Evolutionary conservation across 805 yeast genomes (phyloP).

Genomic region (Jamesozyma lodderae): DNA sequence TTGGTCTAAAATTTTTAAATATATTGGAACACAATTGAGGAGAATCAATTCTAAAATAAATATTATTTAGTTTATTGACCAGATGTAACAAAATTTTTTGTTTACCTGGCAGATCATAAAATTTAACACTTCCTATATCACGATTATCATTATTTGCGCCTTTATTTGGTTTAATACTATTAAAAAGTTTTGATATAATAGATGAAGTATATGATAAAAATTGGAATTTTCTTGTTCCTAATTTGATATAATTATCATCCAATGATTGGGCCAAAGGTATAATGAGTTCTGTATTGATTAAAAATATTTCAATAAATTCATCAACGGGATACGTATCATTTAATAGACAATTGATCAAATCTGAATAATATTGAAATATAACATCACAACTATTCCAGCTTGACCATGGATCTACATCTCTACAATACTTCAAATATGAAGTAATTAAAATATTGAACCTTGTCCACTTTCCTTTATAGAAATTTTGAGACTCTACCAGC

Average conservation of each 20-base stretch:
- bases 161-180: slow-evolving; percentile 43
- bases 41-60: slow-evolving; percentile 41
- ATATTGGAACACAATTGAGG: slow-evolving; percentile 30
- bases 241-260: slow-evolving; percentile 14
- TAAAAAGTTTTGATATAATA: slow-evolving; percentile 48
- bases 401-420: slow-evolving; percentile 47
- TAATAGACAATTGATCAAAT: slow-evolving; percentile 37
- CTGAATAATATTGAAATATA: slow-evolving; percentile 34
- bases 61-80: slow-evolving; percentile 45
- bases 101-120: slow-evolving; percentile 23
- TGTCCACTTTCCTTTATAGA: slow-evolving; percentile 18
- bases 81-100: slow-evolving; percentile 44
- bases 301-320: slow-evolving; percentile 14
- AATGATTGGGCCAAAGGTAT: slow-evolving; percentile 23
- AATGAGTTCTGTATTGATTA: slow-evolving; percentile 30
- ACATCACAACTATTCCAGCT: slow-evolving; percentile 42
- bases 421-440: slow-evolving; percentile 40
- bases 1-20: slow-evolving; percentile 40
- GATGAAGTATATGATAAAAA: slow-evolving; percentile 42
- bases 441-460: slow-evolving; percentile 38
- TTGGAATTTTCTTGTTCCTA: slow-evolving; percentile 28
- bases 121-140: slow-evolving; percentile 14
- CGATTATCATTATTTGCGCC: not conserved
- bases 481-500: slow-evolving; percentile 12
- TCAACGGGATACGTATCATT: slow-evolving; percentile 33